Evolutionary conservation across 1,139 yeast genomes (phyloP), one percentile per base, ranked within the genome.

Genomic region (Debaryomyces subglobosus): DNA sequence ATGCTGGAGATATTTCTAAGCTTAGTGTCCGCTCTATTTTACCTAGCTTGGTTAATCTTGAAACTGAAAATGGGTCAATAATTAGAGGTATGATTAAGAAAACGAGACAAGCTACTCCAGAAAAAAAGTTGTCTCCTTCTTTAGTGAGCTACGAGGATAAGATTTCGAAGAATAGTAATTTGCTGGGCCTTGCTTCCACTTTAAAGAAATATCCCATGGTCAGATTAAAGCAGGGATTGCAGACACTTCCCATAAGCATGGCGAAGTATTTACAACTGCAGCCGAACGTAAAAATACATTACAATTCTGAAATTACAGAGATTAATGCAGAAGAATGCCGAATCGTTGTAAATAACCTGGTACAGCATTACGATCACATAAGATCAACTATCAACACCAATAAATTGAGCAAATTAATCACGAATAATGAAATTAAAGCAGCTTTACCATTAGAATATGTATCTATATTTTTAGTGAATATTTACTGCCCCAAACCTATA

Each of bases 1-100:
- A 91, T 64, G 97, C 96, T 4, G 97, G 96, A 1, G 96, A 92
- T 64, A 77, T 84, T 3, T 62, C 77, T 9, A 72, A 80, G 50
- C 69, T 94, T 40, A 88, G 96, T 67, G 82, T 87, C 0, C 70
- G 79, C 20, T 73, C 87, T 1, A 78, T 86, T 0, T 57, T 85
- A 49, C 81, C 83, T 0, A 55, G 68, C 12, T 60, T 89, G 52
- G 80, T 77, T 44, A 69, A 77, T 20, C 65, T 82, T 46, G 97
- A 89, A 62, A 61, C 69, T n/a, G 65, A 78, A 6, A 69, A 81
- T 53, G 89, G 91, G 0, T 84, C 91, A 1, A 64, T 89, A 3
- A 56, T 82, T 0, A 77, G 72, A 47, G 63, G 69, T 2, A 53
- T 68, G 54, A 20, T 67, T 3, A 54, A 56, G 38, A 52, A 45